A percentile compares a stretch with the other conserved stretches of the same genome.
phyloP scores from a whole-genome alignment of 192 early-diverging fungal species.

The Lunasporangiospora selenospora region DNA sequence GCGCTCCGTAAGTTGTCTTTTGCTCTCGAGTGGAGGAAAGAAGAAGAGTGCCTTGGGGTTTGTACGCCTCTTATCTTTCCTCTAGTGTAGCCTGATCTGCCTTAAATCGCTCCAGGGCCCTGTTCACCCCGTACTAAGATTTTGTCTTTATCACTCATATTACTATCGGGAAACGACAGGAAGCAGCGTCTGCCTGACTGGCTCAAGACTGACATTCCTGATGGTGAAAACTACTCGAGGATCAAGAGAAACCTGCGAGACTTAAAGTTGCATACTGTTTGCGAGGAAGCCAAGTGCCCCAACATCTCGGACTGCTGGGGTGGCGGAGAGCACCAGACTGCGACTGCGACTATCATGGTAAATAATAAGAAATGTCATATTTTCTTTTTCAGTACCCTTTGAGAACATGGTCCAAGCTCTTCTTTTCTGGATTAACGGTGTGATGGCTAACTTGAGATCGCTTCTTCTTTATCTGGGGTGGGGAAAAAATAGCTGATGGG shows the following conservation, averaged over 20 bases:
- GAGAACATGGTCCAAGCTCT: too few species aligned
- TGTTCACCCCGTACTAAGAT: too few species aligned
- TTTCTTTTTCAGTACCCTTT: too few species aligned
- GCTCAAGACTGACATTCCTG: slow-evolving; percentile 94
- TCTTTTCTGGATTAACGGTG: too few species aligned
- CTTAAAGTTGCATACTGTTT: slow-evolving; percentile 95
- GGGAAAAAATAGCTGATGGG: slow-evolving; percentile 89
- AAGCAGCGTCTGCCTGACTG: slow-evolving; percentile 83
- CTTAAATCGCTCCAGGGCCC: too few species aligned
- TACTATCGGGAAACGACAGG: slow-evolving; percentile 7
- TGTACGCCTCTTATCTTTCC: too few species aligned
- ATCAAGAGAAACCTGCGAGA: slow-evolving; percentile 94
- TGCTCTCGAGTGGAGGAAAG: too few species aligned
- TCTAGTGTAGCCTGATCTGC: too few species aligned
- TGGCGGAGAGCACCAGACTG: slow-evolving; percentile 92
- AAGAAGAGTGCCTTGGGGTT: too few species aligned
- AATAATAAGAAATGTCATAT: slow-evolving; percentile 3
- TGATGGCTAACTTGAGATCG: too few species aligned
- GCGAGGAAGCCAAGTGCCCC: slow-evolving; percentile 97
- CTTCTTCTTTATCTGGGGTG: too few species aligned
- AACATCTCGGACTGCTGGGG: slow-evolving; percentile 99
- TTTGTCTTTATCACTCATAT: not conserved
- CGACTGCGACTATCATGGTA: slow-evolving; percentile 96
- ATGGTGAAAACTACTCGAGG: slow-evolving; percentile 75
- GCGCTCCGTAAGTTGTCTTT: slow-evolving; percentile 23